These are phyloP conservation scores for Mycosphaerella arachidis DNA, from an alignment of 2,329 filamentous ascomycete species.

Conservation along the genomic window DNA sequence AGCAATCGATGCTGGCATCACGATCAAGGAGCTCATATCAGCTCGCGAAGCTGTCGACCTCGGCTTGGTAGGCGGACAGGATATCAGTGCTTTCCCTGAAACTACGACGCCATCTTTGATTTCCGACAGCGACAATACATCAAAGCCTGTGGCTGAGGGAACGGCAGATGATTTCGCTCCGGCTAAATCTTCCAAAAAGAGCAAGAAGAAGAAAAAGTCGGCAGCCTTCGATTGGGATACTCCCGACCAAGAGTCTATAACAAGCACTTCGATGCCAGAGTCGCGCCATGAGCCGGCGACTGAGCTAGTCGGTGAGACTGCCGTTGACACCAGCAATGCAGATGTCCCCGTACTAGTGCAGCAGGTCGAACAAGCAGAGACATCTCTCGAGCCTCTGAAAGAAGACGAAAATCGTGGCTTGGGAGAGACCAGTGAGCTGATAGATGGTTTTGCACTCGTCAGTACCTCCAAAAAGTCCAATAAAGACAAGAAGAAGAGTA, in stretches of 20 bases:
- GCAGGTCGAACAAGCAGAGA: neutral
- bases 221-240: neutral
- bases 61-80: neutral
- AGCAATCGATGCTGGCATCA: neutral
- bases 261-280: neutral
- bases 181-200: conserved; percentile 25
- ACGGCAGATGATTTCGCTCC: conserved; percentile 6
- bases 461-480: conserved; percentile 34
- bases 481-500: conserved; percentile 42
- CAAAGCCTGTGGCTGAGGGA: neutral
- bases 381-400: neutral
- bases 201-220: conserved; percentile 36
- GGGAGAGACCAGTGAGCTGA: neutral
- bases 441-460: conserved; percentile 18
- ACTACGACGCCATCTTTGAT: neutral
- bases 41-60: neutral
- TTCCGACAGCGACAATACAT: neutral
- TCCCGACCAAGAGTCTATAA: neutral
- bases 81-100: neutral
- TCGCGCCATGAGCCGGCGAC: neutral
- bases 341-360: neutral
- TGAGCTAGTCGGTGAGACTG: neutral
- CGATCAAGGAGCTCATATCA: neutral
- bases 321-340: neutral
- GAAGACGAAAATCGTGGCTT: neutral